Conservation (phyloP, 2,329 filamentous ascomycete genomes). For the Amauroascus niger region DNA sequence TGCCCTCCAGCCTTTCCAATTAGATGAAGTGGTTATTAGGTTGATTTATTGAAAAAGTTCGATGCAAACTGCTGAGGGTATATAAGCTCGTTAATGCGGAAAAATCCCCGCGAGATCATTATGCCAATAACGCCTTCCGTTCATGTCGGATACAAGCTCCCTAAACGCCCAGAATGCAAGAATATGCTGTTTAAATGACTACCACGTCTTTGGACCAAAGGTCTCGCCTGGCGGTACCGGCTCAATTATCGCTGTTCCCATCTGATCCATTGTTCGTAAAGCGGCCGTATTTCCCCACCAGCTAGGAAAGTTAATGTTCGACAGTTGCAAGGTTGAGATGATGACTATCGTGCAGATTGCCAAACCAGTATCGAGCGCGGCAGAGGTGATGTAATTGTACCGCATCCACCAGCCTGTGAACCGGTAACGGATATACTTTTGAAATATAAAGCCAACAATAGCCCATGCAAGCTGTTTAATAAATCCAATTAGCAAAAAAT, state of each 20-base stretch:
- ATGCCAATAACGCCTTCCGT: neutral
- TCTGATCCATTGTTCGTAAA: constrained; percentile 51
- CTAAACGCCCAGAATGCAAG: constrained; percentile 1
- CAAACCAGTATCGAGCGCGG: constrained; percentile 59
- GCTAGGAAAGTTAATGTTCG: constrained; percentile 44
- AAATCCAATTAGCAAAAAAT: no score
- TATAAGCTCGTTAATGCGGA: no score
- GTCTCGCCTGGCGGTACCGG: constrained; percentile 45
- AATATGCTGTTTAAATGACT: neutral
- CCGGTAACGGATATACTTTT: constrained; percentile 55
- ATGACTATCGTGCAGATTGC: constrained; percentile 58
- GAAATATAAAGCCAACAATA: constrained; percentile 57
- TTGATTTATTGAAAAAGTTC: no score
- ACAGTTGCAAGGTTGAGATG: constrained; percentile 58
- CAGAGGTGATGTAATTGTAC: constrained; percentile 68
- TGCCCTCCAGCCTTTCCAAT: no score
- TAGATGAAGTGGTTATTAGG: no score
- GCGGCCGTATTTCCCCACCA: constrained; percentile 63
- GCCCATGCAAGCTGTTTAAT: constrained; percentile 51
- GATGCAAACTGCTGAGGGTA: no score
- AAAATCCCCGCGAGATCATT: no score
- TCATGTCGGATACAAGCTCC: neutral
- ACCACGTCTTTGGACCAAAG: constrained; percentile 53
- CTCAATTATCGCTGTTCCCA: constrained; percentile 50
- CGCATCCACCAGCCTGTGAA: constrained; percentile 66